Evolutionary conservation across 257 asterid species (phyloP), one percentile per base, ranked within the genome.

Genomic region (Gentiana dahurica): DNA sequence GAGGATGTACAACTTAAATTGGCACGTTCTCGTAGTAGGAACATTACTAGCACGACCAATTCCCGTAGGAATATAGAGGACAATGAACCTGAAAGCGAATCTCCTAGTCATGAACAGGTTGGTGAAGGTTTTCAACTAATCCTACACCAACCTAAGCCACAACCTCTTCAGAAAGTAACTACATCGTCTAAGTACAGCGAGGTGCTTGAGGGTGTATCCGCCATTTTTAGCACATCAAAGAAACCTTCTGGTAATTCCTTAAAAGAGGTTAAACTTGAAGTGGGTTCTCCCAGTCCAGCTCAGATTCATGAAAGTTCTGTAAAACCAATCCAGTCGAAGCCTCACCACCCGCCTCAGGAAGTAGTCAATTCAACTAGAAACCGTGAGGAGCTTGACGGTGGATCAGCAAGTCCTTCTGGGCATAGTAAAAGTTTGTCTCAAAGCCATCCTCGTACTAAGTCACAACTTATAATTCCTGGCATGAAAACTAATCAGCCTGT

Each of bases 1-100:
- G 69, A 67, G 41, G 72, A 67, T 12, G 58, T 75, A 11, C 66
- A 79, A 43, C n/a, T 7, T 62, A 73, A 79, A 56, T 43, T 79
- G 65, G 77, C 73, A 59, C 68, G 65, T 9, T 56, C 61, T 65
- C 72, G 71, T 45, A 69, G 73, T 33, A 63, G 51, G 9, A 64
- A 73, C 41, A 55, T 35, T 10, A 69, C 61, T 55, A 62, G 60
- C 48, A 15, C 54, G 33, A 34, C 74, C 51, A 59, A 49, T 12
- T 65, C 62, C 55, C 7, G 12, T 47, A 56, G 12, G 49, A 72
- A 56, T 44, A 59, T 60, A 15, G 38, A 8, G 46, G 63, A 49
- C 34, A 57, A 63, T 37, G 51, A 68, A 36, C 56, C 54, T 57
- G 68, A 66, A 52, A 55, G 39, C 67, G 70, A 68, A 62, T 65